Percentiles rank a stretch among this genome's conserved stretches.
Evolutionary conservation across 2,329 filamentous ascomycete species (phyloP).

Genomic region (Curvularia spicifera): DNA sequence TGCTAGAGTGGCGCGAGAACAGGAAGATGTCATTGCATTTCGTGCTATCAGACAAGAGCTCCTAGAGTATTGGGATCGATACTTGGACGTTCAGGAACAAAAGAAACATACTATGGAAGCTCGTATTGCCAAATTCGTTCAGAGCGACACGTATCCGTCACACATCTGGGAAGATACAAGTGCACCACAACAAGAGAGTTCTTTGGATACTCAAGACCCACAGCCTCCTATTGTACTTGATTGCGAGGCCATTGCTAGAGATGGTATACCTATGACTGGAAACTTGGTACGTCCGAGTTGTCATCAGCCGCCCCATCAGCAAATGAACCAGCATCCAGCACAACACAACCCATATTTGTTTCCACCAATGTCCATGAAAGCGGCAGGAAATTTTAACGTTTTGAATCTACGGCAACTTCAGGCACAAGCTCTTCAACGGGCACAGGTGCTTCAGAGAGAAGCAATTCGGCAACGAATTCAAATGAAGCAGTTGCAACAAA

Average conservation of each 20-base stretch:
- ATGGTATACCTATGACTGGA: conserved; percentile 23
- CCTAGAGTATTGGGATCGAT: conserved; percentile 37
- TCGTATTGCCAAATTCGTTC: conserved; percentile 28
- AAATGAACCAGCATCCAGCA: not conserved
- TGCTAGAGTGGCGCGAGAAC: conserved; percentile 45
- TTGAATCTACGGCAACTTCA: not conserved
- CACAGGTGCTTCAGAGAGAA: no score
- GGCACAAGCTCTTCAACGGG: not conserved
- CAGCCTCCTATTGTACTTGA: conserved; percentile 19
- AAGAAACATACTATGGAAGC: conserved; percentile 32
- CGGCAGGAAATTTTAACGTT: not conserved
- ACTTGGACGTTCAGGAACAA: conserved; percentile 34
- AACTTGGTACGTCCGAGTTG: conserved; percentile 1
- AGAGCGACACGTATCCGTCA: conserved; percentile 36
- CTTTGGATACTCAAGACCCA: not conserved
- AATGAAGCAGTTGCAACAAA: no score
- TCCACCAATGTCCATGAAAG: not conserved
- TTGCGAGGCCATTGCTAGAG: conserved; percentile 15
- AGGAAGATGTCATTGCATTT: conserved; percentile 40
- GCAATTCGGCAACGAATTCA: no score
- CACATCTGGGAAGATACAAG: conserved; percentile 18
- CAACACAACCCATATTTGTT: not conserved
- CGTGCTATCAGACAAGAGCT: conserved; percentile 36
- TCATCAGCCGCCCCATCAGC: not conserved
- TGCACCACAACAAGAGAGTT: not conserved